A percentile compares a stretch with the other conserved stretches of the same genome.
These are phyloP conservation scores for Atractiella rhizophila DNA, from an alignment of 768 basidiomycete species.

Conservation along the genomic window DNA sequence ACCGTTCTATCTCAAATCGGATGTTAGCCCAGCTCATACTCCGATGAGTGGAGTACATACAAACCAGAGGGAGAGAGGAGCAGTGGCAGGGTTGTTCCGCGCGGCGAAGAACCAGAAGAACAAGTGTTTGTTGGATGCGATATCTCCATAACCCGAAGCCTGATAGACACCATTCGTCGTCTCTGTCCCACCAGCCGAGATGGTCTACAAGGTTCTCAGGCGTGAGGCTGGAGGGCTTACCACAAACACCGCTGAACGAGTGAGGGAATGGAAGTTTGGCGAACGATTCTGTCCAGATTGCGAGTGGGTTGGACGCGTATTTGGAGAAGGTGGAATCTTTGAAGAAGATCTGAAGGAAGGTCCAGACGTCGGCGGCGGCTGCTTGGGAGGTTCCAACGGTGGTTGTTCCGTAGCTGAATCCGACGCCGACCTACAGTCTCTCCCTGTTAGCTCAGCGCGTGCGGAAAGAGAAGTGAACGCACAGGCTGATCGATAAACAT, in stretches of 20 bases:
- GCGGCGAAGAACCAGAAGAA: slow-evolving; percentile 50
- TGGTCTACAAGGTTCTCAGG: no score
- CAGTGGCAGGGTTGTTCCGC: slow-evolving; percentile 35
- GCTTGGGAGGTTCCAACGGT: slow-evolving; percentile 55
- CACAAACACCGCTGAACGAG: no score
- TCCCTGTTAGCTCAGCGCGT: slow-evolving; percentile 60
- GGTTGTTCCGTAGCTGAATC: no score
- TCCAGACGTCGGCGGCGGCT: slow-evolving; percentile 63
- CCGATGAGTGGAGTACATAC: no score
- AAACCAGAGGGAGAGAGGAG: slow-evolving; percentile 42
- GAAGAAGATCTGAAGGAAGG: slow-evolving; percentile 58
- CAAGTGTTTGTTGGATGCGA: slow-evolving; percentile 33
- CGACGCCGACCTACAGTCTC: no score
- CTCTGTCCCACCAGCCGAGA: no score
- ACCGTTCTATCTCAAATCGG: neutral
- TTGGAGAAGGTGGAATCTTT: no score
- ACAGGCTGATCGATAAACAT: slow-evolving; percentile 31
- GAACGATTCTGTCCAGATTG: no score
- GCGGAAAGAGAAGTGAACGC: slow-evolving; percentile 67
- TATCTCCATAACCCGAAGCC: slow-evolving; percentile 43
- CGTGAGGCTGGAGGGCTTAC: no score
- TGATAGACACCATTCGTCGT: no score
- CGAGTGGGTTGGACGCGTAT: no score
- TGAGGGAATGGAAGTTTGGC: no score
- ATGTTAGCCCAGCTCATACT: neutral